Percentiles rank a stretch among this genome's conserved stretches.
These are phyloP conservation scores for Penicillium sclerotiorum DNA, from an alignment of 2,329 filamentous ascomycete genomes.

Conservation along the genomic window DNA sequence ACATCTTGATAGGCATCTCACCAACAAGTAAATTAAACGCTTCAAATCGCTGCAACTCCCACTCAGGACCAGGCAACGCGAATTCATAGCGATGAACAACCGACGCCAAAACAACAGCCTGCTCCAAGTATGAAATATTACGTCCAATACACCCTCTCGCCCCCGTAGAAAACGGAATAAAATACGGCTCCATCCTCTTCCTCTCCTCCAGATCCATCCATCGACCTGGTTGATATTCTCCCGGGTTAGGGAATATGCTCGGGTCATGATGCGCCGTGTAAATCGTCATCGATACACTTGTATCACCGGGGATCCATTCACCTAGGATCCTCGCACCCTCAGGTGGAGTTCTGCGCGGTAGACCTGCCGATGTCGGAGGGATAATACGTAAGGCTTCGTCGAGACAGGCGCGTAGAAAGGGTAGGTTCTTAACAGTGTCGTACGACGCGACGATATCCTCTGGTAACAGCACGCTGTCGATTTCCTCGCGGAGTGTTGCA, in stretches of 20 bases:
- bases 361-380: slow-evolving; percentile 44
- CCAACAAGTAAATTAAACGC: slow-evolving; percentile 20
- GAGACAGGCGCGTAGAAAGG: slow-evolving; percentile 54
- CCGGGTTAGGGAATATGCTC: slow-evolving; percentile 36
- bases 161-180: slow-evolving; percentile 43
- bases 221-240: slow-evolving; percentile 40
- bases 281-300: slow-evolving; percentile 45
- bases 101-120: slow-evolving; percentile 48
- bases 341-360: slow-evolving; percentile 47
- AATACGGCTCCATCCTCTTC: slow-evolving; percentile 38
- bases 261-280: slow-evolving; percentile 40
- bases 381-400: slow-evolving; percentile 52
- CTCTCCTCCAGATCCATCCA: slow-evolving; percentile 41
- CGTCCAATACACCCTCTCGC: slow-evolving; percentile 42
- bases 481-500: slow-evolving; percentile 44
- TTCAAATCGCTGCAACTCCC: slow-evolving; percentile 28
- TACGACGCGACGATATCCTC: slow-evolving; percentile 50
- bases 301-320: slow-evolving; percentile 47
- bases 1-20: slow-evolving; percentile 22
- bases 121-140: slow-evolving; percentile 48
- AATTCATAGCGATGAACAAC: slow-evolving; percentile 51
- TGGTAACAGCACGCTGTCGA: slow-evolving; percentile 45
- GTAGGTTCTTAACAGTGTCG: slow-evolving; percentile 51
- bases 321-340: slow-evolving; percentile 46
- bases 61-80: slow-evolving; percentile 32